A percentile compares a stretch with the other conserved stretches of the same genome.
Conservation (phyloP, 192 early-diverging fungal species). For the Coemansia umbellata region DNA sequence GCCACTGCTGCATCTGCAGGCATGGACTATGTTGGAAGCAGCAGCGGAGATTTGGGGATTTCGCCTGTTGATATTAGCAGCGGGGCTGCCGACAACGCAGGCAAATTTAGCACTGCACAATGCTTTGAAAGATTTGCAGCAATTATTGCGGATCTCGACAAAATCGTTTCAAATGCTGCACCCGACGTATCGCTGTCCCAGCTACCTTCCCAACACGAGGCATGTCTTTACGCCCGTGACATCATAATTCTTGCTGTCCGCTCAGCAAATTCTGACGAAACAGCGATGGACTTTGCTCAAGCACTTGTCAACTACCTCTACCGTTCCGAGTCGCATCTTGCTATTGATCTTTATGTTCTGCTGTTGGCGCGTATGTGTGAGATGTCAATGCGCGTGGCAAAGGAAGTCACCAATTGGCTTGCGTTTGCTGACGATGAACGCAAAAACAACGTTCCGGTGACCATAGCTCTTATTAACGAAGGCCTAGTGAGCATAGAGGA, state of each 20-base stretch:
- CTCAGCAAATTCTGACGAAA: slow-evolving; percentile 72
- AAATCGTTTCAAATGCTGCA: slow-evolving; percentile 54
- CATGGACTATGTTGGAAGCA: background rate
- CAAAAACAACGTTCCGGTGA: slow-evolving; percentile 84
- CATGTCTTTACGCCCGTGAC: slow-evolving; percentile 67
- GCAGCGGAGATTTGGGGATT: slow-evolving; percentile 1
- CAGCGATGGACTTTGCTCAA: slow-evolving; percentile 82
- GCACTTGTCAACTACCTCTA: slow-evolving; percentile 84
- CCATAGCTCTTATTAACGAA: slow-evolving; percentile 75
- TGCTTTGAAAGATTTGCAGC: slow-evolving; percentile 51
- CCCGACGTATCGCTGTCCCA: slow-evolving; percentile 52
- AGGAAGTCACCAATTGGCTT: slow-evolving; percentile 89
- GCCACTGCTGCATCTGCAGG: background rate
- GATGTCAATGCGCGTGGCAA: slow-evolving; percentile 69
- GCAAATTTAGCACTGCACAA: slow-evolving; percentile 30
- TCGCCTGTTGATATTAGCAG: slow-evolving; percentile 2
- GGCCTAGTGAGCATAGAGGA: slow-evolving; percentile 73
- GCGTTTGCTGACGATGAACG: slow-evolving; percentile 93
- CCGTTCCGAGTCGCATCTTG: slow-evolving; percentile 67
- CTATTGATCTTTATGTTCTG: slow-evolving; percentile 77
- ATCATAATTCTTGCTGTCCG: slow-evolving; percentile 69
- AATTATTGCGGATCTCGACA: slow-evolving; percentile 77
- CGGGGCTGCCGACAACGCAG: background rate
- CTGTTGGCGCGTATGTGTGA: slow-evolving; percentile 85
- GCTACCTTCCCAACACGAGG: slow-evolving; percentile 75